These are phyloP conservation scores for Wickerhamomyces sp. DNA, from an alignment of 1,139 yeast species.

Conservation along the genomic window DNA sequence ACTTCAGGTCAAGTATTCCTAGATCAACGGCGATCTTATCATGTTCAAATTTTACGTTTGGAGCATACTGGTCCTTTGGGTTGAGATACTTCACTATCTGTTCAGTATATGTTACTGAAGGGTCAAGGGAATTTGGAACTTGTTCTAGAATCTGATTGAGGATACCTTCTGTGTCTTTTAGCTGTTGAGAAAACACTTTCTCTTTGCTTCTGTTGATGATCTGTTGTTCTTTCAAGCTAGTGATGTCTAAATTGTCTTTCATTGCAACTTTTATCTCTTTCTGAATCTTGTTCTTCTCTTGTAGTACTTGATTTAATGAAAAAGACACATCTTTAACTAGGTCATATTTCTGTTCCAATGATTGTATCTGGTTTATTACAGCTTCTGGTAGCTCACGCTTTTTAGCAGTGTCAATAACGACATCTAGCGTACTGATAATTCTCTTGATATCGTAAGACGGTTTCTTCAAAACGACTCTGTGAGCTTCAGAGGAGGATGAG, in stretches of 20 bases:
- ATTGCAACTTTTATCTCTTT: slow-evolving; percentile 25
- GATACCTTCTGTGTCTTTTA: slow-evolving; percentile 31
- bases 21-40: slow-evolving; percentile 56
- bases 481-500: background rate
- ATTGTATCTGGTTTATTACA: slow-evolving; percentile 30
- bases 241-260: slow-evolving; percentile 23
- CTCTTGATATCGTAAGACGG: slow-evolving; percentile 48
- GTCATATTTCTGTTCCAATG: slow-evolving; percentile 25
- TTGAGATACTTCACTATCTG: slow-evolving; percentile 49
- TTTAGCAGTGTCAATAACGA: slow-evolving; percentile 40
- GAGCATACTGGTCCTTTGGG: slow-evolving; percentile 24
- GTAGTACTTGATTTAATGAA: slow-evolving; percentile 21
- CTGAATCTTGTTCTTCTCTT: slow-evolving; percentile 26
- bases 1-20: slow-evolving; percentile 61
- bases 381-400: slow-evolving; percentile 38
- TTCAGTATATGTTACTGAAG: slow-evolving; percentile 43
- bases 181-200: slow-evolving; percentile 5
- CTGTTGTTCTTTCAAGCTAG: slow-evolving; percentile 23
- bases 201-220: slow-evolving; percentile 11
- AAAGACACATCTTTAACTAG: slow-evolving; percentile 10
- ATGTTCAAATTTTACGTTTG: slow-evolving; percentile 34
- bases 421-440: slow-evolving; percentile 35
- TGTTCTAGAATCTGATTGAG: slow-evolving; percentile 41
- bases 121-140: slow-evolving; percentile 66
- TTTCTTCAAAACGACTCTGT: slow-evolving; percentile 23